These are phyloP conservation scores for Metschnikowia santaceciliae DNA, from an alignment of 805 yeast genomes.

Conservation along the genomic window DNA sequence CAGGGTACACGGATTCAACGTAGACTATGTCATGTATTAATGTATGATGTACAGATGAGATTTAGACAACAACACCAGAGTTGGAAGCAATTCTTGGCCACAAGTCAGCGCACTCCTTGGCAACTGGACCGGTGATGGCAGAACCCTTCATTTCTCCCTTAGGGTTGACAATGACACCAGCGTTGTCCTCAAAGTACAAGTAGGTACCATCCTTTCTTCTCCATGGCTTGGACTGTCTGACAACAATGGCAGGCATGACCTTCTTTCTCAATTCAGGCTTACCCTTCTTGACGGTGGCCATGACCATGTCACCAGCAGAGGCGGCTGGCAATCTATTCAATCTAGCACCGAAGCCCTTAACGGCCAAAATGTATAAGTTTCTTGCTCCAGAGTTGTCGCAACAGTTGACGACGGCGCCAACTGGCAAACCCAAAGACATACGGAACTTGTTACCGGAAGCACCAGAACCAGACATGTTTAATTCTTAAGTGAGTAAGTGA, in stretches of 20 bases:
- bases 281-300: conserved; percentile 99
- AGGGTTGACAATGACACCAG: conserved; percentile 99
- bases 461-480: conserved; percentile 81
- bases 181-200: conserved; percentile 99
- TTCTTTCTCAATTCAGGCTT: conserved; percentile 99
- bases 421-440: conserved; percentile 99
- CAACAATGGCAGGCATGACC: conserved; percentile 99
- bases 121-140: conserved; percentile 99
- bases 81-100: conserved; percentile 99
- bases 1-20: not conserved
- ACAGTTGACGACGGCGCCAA: conserved; percentile 99
- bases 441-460: conserved; percentile 99
- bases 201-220: conserved; percentile 99
- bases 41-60: conserved; percentile 17
- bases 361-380: conserved; percentile 97
- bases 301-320: conserved; percentile 99
- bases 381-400: conserved; percentile 99
- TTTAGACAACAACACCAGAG: conserved; percentile 99
- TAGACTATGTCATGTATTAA: conserved; percentile 16
- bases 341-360: conserved; percentile 99
- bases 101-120: conserved; percentile 99
- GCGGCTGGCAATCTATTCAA: conserved; percentile 99
- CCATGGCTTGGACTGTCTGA: conserved; percentile 99
- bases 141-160: conserved; percentile 99
- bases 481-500: conserved; percentile 21